phyloP scores from a whole-genome alignment of 2,329 filamentous ascomycete genomes.

The Fusarium coicis region DNA sequence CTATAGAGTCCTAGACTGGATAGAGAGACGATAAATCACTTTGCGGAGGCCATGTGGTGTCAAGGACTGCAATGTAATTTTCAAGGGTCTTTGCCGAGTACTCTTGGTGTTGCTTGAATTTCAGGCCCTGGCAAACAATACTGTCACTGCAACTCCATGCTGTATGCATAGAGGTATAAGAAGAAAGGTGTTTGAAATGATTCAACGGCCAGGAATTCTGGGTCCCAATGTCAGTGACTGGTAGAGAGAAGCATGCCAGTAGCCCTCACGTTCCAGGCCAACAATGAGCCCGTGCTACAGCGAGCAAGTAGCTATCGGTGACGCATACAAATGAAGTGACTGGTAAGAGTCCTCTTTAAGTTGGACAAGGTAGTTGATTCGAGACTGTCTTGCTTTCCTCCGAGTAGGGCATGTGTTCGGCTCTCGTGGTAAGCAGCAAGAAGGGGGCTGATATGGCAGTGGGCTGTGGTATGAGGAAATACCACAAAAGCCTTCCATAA shows the following conservation, averaged over 20 bases:
- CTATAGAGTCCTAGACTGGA: not conserved
- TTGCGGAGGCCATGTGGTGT: not conserved
- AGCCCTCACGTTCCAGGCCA: conserved; percentile 5
- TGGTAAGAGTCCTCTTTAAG: not conserved
- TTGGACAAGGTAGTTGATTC: not conserved
- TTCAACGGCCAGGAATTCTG: not conserved
- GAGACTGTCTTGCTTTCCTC: not conserved
- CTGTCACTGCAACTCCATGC: conserved; percentile 17
- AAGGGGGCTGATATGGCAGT: not conserved
- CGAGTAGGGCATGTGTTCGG: not conserved
- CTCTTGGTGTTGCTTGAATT: conserved; percentile 10
- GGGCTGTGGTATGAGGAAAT: not conserved
- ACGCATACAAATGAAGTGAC: not conserved
- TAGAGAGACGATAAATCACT: not conserved
- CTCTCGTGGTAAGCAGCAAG: not conserved
- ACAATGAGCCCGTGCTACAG: conserved; percentile 1
- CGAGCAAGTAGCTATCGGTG: not conserved
- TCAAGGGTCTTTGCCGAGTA: conserved; percentile 8
- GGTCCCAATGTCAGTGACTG: not conserved
- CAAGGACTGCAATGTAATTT: not conserved
- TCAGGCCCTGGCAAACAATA: not conserved
- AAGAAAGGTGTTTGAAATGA: not conserved
- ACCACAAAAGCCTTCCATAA: not conserved
- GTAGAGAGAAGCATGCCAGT: not conserved
- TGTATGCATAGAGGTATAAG: not conserved